Evolutionary conservation across 1,139 yeast genomes (phyloP).

Genomic region (Hansenula lynferdii): DNA sequence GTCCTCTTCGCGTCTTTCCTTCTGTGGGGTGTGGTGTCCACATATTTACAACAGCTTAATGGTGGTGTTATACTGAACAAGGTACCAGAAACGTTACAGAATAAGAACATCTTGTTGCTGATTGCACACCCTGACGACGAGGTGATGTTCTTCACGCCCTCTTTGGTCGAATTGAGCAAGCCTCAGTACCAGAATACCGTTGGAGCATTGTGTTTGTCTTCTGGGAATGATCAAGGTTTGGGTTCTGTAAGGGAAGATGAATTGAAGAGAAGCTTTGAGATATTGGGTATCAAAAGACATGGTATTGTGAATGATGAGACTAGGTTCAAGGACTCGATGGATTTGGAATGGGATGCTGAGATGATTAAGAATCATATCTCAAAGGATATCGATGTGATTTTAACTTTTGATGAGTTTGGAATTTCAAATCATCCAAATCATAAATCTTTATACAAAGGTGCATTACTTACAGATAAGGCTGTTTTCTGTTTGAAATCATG

Average conservation of each 20-base stretch:
- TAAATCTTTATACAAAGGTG: constrained; percentile 56
- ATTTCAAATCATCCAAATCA: constrained; percentile 89
- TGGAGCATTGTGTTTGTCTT: constrained; percentile 65
- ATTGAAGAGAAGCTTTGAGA: constrained; percentile 49
- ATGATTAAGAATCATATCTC: constrained; percentile 33
- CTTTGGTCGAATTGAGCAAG: constrained; percentile 51
- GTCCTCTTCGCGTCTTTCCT: not conserved
- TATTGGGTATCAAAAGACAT: constrained; percentile 45
- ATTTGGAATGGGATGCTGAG: constrained; percentile 54
- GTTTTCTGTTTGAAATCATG: constrained; percentile 42
- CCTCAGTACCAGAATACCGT: constrained; percentile 45
- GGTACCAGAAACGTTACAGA: constrained; percentile 5
- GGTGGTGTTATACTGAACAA: not conserved
- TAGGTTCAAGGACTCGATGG: constrained; percentile 68
- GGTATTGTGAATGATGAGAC: constrained; percentile 43
- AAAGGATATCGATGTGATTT: constrained; percentile 33
- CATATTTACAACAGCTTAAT: constrained; percentile 5
- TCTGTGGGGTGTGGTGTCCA: constrained; percentile 6
- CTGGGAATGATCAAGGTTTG: constrained; percentile 72
- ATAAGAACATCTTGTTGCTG: constrained; percentile 39
- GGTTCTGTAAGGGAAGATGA: constrained; percentile 63
- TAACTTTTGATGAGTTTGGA: constrained; percentile 83
- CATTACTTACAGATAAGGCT: constrained; percentile 26
- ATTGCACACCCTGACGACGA: constrained; percentile 99
- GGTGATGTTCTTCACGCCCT: constrained; percentile 94